These are phyloP conservation scores for Corymbia calophylla DNA, from an alignment of 441 rosid genomes.

Conservation along the genomic window DNA sequence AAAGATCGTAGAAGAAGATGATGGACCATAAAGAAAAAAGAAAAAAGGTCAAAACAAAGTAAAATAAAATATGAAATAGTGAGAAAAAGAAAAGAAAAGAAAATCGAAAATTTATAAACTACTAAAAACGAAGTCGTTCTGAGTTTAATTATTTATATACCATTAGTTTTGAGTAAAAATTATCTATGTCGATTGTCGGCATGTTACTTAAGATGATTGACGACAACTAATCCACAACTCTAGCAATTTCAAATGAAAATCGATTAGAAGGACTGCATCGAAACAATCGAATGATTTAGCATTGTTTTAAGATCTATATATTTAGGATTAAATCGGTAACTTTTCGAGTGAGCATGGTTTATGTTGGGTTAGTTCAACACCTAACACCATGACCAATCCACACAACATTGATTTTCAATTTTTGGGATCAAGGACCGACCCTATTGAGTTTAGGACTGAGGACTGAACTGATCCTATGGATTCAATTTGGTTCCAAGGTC, in stretches of 20 bases:
- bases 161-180: background rate
- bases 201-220: accelerated
- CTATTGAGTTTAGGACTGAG: too few species aligned
- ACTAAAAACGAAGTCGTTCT: background rate
- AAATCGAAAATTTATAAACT: background rate
- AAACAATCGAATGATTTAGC: background rate
- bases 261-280: accelerated
- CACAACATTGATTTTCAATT: too few species aligned
- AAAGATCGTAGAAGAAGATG: background rate
- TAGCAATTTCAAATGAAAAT: background rate
- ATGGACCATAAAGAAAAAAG: background rate
- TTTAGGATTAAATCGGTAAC: background rate
- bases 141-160: too few species aligned
- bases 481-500: too few species aligned
- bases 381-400: too few species aligned
- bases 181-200: accelerated
- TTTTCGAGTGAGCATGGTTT: background rate
- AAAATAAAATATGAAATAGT: background rate
- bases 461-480: too few species aligned
- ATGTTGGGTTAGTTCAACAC: too few species aligned
- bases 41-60: background rate
- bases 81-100: background rate
- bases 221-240: accelerated
- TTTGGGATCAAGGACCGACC: too few species aligned
- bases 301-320: background rate